Conservation (phyloP, 1,139 yeast species). For the Yamadazyma trypodendri region DNA sequence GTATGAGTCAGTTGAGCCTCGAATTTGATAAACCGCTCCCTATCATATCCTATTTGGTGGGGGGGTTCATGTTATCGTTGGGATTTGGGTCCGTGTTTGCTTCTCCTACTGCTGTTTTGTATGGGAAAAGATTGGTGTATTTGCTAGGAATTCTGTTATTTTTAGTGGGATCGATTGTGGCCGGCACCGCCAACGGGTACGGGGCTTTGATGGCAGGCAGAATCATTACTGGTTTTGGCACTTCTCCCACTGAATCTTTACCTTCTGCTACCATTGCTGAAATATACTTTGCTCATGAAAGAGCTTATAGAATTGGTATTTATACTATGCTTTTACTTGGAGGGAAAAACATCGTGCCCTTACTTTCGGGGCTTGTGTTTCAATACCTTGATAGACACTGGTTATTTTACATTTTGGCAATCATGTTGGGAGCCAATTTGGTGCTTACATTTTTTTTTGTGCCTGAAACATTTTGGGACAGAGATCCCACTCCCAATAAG, state of each 20-base stretch:
- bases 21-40: slow-evolving; percentile 47
- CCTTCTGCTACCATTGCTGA: slow-evolving; percentile 65
- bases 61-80: slow-evolving; percentile 58
- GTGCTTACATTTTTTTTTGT: slow-evolving; percentile 52
- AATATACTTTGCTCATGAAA: slow-evolving; percentile 61
- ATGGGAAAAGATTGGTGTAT: slow-evolving; percentile 60
- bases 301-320: slow-evolving; percentile 63
- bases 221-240: slow-evolving; percentile 57
- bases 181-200: slow-evolving; percentile 47
- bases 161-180: slow-evolving; percentile 56
- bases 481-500: slow-evolving; percentile 51
- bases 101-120: slow-evolving; percentile 58
- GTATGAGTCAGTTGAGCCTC: slow-evolving; percentile 38
- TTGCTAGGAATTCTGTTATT: slow-evolving; percentile 49
- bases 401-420: slow-evolving; percentile 61
- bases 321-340: slow-evolving; percentile 62
- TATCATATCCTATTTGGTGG: slow-evolving; percentile 54
- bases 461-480: slow-evolving; percentile 67
- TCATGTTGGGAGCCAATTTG: slow-evolving; percentile 49
- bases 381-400: slow-evolving; percentile 53
- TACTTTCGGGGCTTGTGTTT: slow-evolving; percentile 55
- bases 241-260: slow-evolving; percentile 61
- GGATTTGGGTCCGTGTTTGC: slow-evolving; percentile 60
- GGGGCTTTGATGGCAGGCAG: slow-evolving; percentile 58
- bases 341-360: slow-evolving; percentile 60